phyloP scores from a whole-genome alignment of 2,329 filamentous ascomycete species.

The Aschersonia sp. region DNA sequence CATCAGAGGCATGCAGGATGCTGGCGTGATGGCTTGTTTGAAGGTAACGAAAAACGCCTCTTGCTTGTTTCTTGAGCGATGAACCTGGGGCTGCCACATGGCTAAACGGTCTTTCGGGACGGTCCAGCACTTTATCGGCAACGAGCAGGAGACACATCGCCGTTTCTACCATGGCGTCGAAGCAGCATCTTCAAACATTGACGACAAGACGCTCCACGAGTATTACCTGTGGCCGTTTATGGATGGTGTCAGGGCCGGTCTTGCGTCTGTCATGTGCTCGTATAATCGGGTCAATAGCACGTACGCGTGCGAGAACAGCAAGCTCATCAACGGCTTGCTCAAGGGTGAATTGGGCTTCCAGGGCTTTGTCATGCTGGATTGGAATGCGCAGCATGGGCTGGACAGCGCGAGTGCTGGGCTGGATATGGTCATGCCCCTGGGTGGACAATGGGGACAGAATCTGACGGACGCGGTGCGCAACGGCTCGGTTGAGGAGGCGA shows the following conservation, averaged over 20 bases:
- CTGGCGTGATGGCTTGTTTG: conserved; percentile 65
- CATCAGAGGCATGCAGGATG: conserved; percentile 61
- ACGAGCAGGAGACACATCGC: conserved; percentile 44
- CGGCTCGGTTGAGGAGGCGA: conserved; percentile 54
- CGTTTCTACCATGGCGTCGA: conserved; percentile 27
- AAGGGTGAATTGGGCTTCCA: conserved; percentile 51
- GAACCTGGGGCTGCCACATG: not conserved
- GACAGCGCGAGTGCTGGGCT: conserved; percentile 40
- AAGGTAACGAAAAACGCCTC: conserved; percentile 25
- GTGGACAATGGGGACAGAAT: conserved; percentile 46
- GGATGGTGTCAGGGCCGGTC: conserved; percentile 42
- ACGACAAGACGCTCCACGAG: conserved; percentile 52
- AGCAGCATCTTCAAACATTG: conserved; percentile 45
- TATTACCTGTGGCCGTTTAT: conserved; percentile 53
- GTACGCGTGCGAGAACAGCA: conserved; percentile 61
- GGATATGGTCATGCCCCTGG: conserved; percentile 57
- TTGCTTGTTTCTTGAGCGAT: not conserved
- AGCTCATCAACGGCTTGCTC: conserved; percentile 52
- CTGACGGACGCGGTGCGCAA: conserved; percentile 64
- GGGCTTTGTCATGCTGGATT: conserved; percentile 56
- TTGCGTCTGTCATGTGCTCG: conserved; percentile 48
- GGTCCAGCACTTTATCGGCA: conserved; percentile 38
- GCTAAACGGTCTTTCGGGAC: too few species aligned
- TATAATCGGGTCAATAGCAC: conserved; percentile 61
- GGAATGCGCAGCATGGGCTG: conserved; percentile 50